These are phyloP conservation scores for Paraphoma sp. DNA, from an alignment of 2,329 filamentous ascomycete genomes.

Conservation along the genomic window DNA sequence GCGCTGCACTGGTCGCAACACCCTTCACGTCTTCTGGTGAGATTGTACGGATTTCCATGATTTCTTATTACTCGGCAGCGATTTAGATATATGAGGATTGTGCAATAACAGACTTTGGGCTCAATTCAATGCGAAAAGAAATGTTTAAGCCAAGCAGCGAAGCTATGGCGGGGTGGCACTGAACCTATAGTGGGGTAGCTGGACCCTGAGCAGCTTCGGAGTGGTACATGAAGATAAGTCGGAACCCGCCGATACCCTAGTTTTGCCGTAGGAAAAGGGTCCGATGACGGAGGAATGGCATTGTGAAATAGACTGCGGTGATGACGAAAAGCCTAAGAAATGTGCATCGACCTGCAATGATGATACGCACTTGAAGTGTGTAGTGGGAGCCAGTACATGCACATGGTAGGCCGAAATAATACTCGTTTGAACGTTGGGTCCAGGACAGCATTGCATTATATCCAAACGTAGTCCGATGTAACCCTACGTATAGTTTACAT, in stretches of 20 bases:
- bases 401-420: neutral
- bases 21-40: constrained; percentile 39
- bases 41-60: constrained; percentile 44
- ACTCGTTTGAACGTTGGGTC: neutral
- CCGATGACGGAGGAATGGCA: neutral
- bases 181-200: constrained; percentile 20
- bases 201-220: constrained; percentile 11
- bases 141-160: constrained; percentile 1
- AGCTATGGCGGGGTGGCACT: constrained; percentile 16
- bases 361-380: neutral
- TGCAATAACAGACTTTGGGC: neutral
- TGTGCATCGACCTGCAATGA: no score
- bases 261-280: neutral
- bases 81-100: neutral
- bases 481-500: neutral
- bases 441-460: neutral
- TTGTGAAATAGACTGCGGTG: no score
- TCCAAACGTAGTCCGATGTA: neutral
- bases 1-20: constrained; percentile 32
- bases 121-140: constrained; percentile 1
- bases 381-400: neutral
- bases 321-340: no score
- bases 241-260: constrained; percentile 22
- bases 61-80: neutral
- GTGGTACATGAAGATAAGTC: constrained; percentile 6